Conservation (phyloP, 108 stramenopile species). For the Conticribra guillardii region DNA sequence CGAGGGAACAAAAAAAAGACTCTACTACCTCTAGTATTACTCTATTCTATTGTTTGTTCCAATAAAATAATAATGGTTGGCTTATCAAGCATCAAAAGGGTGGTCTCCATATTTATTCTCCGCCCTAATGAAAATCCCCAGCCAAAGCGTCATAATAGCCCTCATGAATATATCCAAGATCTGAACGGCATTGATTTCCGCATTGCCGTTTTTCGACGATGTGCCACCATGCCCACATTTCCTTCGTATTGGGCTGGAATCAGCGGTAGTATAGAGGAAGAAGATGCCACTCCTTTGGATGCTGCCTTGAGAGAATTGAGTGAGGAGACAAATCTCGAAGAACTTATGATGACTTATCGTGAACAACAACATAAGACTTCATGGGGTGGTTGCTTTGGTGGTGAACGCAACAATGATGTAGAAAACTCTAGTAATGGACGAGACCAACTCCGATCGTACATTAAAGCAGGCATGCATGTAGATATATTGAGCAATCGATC, state of each 20-base stretch:
- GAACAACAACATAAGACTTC: too few species aligned
- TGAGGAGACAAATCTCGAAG: slow-evolving; percentile 55
- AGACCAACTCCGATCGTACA: slow-evolving; percentile 6
- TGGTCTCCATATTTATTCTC: slow-evolving; percentile 51
- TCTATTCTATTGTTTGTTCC: not conserved
- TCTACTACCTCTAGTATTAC: not conserved
- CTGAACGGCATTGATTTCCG: not conserved
- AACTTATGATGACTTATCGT: slow-evolving; percentile 15
- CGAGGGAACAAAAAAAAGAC: too few species aligned
- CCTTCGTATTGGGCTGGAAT: slow-evolving; percentile 52
- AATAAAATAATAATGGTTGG: not conserved
- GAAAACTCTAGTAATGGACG: not conserved
- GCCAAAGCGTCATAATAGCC: not conserved
- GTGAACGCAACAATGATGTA: not conserved
- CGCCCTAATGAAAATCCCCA: slow-evolving; percentile 16
- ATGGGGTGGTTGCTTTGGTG: not conserved
- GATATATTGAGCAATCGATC: slow-evolving; percentile 39
- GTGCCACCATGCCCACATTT: slow-evolving; percentile 58
- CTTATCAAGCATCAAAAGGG: slow-evolving; percentile 37
- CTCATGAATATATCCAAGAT: not conserved
- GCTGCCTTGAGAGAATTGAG: slow-evolving; percentile 52
- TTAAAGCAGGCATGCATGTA: slow-evolving; percentile 44
- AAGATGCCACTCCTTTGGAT: slow-evolving; percentile 48
- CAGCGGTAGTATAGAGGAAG: slow-evolving; percentile 52
- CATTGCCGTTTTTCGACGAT: slow-evolving; percentile 40